Evolutionary conservation across 768 basidiomycete genomes (phyloP), one percentile per base, ranked within the genome.

Genomic region (Tricholoma furcatifolium): DNA sequence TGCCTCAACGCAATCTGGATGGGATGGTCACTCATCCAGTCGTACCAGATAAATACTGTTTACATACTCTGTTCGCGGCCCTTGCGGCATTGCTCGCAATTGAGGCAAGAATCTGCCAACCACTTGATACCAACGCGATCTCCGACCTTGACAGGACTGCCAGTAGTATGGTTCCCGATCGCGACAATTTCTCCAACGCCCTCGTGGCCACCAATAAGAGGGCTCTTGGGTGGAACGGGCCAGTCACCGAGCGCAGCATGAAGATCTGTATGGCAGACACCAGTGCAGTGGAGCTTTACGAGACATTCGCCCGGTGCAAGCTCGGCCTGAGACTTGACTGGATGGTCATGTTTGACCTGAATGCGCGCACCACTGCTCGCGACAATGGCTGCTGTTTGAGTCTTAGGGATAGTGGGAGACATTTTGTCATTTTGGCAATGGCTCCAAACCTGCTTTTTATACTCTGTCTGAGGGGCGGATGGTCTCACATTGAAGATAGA

Each of bases 201-300:
- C 70, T 93, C 87, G 64, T 93, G 92, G 0, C 93, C 90, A 14
- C 89, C 89, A 51, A 92, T 80, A 43, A 91, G 80, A 0, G 87
- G 87, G 1, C 74, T 74, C 47, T 74, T 80, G 31, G 82, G 74
- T n/a, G 76, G 67, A 9, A 89, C 52, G 0, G 93, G 93, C 93
- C 93, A 94, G 64, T 94, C 93, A 40, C 80, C 82, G 35, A 79
- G 68, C 34, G 80, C 81, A 23, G 85, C 85, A 61, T 93, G 91
- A 12, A 91, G 77, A 62, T 93, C 91, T 3, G 87, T 89, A 64
- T 92, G 90, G 70, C 91, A 93, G n/a, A 92, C 89, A 51, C 91
- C 91, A 6, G 87, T 84, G 70, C 81, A 85, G 32, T 78, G 75
- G 63, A 93, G 74, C 68, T 88, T 85, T 67, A 93, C 74, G 58